Evolutionary conservation across 139 green algal species (phyloP), one percentile per base, ranked within the genome.

Genomic region (Tetraselmis striata): DNA sequence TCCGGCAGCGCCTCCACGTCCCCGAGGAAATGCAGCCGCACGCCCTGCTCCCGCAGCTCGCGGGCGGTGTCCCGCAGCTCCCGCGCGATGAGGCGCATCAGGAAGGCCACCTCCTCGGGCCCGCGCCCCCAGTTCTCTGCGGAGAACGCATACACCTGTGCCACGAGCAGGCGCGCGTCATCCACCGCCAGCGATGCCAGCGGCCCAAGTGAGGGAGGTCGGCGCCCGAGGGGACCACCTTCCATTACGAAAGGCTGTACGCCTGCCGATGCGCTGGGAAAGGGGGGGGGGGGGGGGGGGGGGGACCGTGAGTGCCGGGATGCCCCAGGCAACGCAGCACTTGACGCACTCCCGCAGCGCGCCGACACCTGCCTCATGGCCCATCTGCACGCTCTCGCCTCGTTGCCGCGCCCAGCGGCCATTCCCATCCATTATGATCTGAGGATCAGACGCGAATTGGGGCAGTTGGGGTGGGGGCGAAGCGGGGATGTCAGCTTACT

Each of bases 351-450:
- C 23, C 5, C 84, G 87, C 26, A 96, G 85, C 26, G 89, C 80
- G 24, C 81, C 27, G 18, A 91, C 85, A 1, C 92, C 93, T 2
- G 74, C 75, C 81, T 90, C 81, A 83, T 97, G 91, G 0, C 87
- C 90, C 11, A 75, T 29, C 24, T 30, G 58, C 24, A 31, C 74
- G 22, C 86, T 79, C 28, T 89, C 28, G 1, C 88, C 85, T 0
- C 81, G 74, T 29, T 78, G 32, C 31, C 23, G 26, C 76, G 90
- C 93, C 91, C 91, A 96, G 0, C 93, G 88, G 5, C 81, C 85
- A 78, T 95, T 95, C 29, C 93, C 93, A 74, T 96, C 93, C 89
- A 95, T 94, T 28, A 95, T 92, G 28, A 94, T 78, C 84, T 90
- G 75, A 25, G 32, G 2, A 31, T 5, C 29, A 32, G 28, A 32